phyloP scores from a whole-genome alignment of 352 stramenopile genomes.

The Aphanomyces cochlioides region DNA sequence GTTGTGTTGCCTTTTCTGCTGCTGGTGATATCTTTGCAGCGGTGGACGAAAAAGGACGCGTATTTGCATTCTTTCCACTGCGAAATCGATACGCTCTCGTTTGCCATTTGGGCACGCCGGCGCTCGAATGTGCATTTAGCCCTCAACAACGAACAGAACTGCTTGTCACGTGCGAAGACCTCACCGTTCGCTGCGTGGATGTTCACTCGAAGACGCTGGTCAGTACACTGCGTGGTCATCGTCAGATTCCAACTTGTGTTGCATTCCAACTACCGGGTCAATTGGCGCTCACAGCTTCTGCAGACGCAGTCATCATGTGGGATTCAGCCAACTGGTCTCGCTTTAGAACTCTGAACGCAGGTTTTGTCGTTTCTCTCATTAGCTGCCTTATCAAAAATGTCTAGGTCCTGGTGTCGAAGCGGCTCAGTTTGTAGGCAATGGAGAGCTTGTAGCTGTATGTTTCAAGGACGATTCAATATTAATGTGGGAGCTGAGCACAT shows the following conservation, averaged over 20 bases:
- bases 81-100: conserved; percentile 72
- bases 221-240: conserved; percentile 70
- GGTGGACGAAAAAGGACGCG: conserved; percentile 66
- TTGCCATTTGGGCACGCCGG: conserved; percentile 56
- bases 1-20: conserved; percentile 61
- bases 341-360: conserved; percentile 74
- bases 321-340: conserved; percentile 80
- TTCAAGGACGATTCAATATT: conserved; percentile 83
- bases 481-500: conserved; percentile 79
- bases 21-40: conserved; percentile 62
- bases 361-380: conserved; percentile 20
- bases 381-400: not conserved
- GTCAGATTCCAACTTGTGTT: conserved; percentile 45
- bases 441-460: conserved; percentile 69
- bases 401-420: conserved; percentile 20
- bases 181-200: conserved; percentile 74
- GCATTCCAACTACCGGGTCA: conserved; percentile 71
- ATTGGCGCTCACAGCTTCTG: conserved; percentile 68
- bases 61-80: conserved; percentile 78
- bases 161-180: conserved; percentile 80
- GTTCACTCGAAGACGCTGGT: conserved; percentile 68
- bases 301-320: conserved; percentile 79
- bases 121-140: conserved; percentile 66
- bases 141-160: conserved; percentile 62
- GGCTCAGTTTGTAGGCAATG: conserved; percentile 30